These are phyloP conservation scores for Solanum chiquidenum DNA, from an alignment of 257 asterid genomes.

Conservation along the genomic window DNA sequence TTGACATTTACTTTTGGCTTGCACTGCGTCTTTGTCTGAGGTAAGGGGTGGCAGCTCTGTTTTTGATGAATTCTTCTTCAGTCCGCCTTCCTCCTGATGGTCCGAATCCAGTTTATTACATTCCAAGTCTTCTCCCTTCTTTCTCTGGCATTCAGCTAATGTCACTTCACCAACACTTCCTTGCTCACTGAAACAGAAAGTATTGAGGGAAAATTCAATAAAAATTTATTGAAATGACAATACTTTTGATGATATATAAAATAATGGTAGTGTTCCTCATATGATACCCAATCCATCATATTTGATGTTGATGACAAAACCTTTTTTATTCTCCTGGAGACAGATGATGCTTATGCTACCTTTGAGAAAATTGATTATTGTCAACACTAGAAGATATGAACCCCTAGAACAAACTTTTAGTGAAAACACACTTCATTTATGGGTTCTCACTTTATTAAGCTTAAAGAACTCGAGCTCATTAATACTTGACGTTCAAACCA, in stretches of 20 bases:
- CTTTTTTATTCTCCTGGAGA: not conserved
- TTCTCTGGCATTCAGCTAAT: slow-evolving; percentile 25
- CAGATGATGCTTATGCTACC: not conserved
- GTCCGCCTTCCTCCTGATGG: slow-evolving; percentile 20
- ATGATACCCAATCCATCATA: not conserved
- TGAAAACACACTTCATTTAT: not conserved
- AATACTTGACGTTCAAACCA: not conserved
- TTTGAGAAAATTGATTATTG: not conserved
- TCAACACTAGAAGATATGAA: not conserved
- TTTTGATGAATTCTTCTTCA: slow-evolving; percentile 32
- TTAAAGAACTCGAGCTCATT: not conserved
- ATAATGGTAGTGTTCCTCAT: not conserved
- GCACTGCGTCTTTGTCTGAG: slow-evolving; percentile 47
- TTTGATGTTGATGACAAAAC: not conserved
- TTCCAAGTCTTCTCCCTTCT: slow-evolving; percentile 28
- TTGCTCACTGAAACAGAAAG: slow-evolving; percentile 33
- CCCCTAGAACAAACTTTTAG: not conserved
- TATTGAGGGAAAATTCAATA: not conserved
- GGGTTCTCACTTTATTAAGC: not conserved
- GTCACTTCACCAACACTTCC: slow-evolving; percentile 25
- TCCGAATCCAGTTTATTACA: slow-evolving; percentile 29
- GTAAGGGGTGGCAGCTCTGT: slow-evolving; percentile 33
- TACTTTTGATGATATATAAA: not conserved
- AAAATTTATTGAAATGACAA: not conserved
- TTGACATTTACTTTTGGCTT: slow-evolving; percentile 43